Percentiles rank a stretch among this genome's conserved stretches.
phyloP scores from a whole-genome alignment of 1,284 basidiomycete genomes.

The Agroathelia rolfsii region DNA sequence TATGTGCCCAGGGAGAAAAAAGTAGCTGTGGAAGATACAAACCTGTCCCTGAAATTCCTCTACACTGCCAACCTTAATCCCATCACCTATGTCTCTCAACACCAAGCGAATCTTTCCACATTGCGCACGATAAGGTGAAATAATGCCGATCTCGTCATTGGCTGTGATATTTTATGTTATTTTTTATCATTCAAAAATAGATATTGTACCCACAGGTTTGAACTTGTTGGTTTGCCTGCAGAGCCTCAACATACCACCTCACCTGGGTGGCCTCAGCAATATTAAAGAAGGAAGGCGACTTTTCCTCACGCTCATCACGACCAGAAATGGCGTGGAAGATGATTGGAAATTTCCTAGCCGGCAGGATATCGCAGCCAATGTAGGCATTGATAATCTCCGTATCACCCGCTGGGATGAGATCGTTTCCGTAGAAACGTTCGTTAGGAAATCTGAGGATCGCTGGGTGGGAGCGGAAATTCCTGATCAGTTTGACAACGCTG shows the following conservation, averaged over 20 bases:
- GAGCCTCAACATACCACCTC: constrained; percentile 33
- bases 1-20: not conserved
- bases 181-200: too few relatives aligned
- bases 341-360: constrained; percentile 40
- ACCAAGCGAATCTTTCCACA: constrained; percentile 35
- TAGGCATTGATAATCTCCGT: constrained; percentile 27
- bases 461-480: constrained; percentile 51
- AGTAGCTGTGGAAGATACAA: constrained; percentile 8
- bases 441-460: constrained; percentile 48
- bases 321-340: constrained; percentile 50
- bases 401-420: constrained; percentile 38
- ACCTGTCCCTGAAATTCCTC: constrained; percentile 64
- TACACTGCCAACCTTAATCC: constrained; percentile 51
- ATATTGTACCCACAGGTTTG: constrained; percentile 11
- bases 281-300: constrained; percentile 61
- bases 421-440: constrained; percentile 42
- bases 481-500: constrained; percentile 49
- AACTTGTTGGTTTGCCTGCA: constrained; percentile 22
- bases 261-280: constrained; percentile 44
- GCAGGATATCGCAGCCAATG: constrained; percentile 30
- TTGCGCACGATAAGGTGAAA: constrained; percentile 55
- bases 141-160: constrained; percentile 46
- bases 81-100: constrained; percentile 17
- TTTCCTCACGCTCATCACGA: constrained; percentile 49
- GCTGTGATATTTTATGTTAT: constrained; percentile 12